Conservation (phyloP, 176 grass and related monocot species). For the Metroxylon sagu region DNA sequence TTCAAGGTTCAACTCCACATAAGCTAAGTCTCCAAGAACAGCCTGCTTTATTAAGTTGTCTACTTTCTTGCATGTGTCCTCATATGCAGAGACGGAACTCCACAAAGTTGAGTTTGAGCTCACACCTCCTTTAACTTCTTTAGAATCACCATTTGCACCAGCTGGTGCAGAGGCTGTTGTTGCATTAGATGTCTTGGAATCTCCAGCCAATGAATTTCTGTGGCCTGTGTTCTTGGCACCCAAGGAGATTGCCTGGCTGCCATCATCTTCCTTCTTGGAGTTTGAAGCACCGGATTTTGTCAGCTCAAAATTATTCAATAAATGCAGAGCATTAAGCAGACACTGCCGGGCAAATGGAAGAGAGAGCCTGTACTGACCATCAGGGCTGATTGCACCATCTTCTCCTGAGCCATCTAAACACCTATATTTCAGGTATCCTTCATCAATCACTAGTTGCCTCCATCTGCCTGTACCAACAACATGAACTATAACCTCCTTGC, state of each 20-base stretch:
- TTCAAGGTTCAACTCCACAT: conserved; percentile 66
- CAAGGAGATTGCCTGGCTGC: conserved; percentile 23
- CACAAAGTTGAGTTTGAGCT: conserved; percentile 43
- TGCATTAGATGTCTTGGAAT: conserved; percentile 36
- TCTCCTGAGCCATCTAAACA: conserved; percentile 23
- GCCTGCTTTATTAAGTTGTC: conserved; percentile 59
- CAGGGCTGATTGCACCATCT: conserved; percentile 20
- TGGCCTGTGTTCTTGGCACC: conserved; percentile 29
- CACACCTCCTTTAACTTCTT: conserved; percentile 17
- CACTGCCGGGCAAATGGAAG: conserved; percentile 62
- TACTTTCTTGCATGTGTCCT: conserved; percentile 59
- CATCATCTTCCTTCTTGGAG: conserved; percentile 19
- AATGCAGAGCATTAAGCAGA: conserved; percentile 59
- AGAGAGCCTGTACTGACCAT: conserved; percentile 38
- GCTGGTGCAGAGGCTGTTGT: conserved; percentile 2
- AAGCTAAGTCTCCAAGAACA: conserved; percentile 61
- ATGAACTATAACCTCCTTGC: conserved; percentile 54
- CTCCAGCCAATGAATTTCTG: conserved; percentile 29
- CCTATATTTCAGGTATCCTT: conserved; percentile 16
- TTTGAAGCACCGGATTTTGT: not conserved
- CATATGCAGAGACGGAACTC: conserved; percentile 52
- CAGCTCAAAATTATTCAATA: conserved; percentile 36
- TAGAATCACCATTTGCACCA: conserved; percentile 55
- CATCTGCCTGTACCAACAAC: conserved; percentile 69
- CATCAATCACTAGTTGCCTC: conserved; percentile 52